phyloP scores from a whole-genome alignment of 2,329 filamentous ascomycete genomes.

The Chaetomium globosum region DNA sequence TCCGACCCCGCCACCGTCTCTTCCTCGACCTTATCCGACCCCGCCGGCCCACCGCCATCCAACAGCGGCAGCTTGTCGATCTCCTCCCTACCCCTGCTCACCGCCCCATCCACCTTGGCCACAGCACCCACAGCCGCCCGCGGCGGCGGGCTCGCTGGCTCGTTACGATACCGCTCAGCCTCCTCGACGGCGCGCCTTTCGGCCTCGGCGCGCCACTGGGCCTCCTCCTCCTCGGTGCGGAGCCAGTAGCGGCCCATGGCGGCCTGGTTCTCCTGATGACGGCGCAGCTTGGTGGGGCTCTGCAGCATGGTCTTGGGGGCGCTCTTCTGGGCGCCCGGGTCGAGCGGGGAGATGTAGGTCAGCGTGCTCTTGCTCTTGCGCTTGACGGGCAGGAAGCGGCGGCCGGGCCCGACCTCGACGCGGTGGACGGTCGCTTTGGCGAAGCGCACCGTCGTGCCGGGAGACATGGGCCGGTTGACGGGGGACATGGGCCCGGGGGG shows the following conservation, averaged over 20 bases:
- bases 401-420: conserved; percentile 36
- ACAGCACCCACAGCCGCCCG: background rate
- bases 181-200: conserved; percentile 35
- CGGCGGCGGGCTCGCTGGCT: conserved; percentile 28
- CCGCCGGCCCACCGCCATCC: conserved; percentile 9
- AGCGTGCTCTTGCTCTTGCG: conserved; percentile 38
- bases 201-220: conserved; percentile 34
- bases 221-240: conserved; percentile 38
- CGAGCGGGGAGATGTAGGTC: conserved; percentile 36
- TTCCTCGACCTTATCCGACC: conserved; percentile 27
- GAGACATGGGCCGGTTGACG: conserved; percentile 29
- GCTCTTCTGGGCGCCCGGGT: conserved; percentile 32
- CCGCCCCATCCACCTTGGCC: background rate
- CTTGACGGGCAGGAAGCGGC: conserved; percentile 36
- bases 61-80: conserved; percentile 23
- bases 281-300: conserved; percentile 35
- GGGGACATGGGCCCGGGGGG: conserved; percentile 21
- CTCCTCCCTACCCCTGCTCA: conserved; percentile 16
- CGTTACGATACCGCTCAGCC: conserved; percentile 35
- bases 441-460: conserved; percentile 36
- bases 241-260: conserved; percentile 39
- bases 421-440: conserved; percentile 37
- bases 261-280: conserved; percentile 37
- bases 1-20: conserved; percentile 22
- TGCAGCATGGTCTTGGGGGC: conserved; percentile 30